Percentiles rank a stretch among this genome's conserved stretches.
Conservation (phyloP, 306 rosid genomes). For the Dryas octopetala region DNA sequence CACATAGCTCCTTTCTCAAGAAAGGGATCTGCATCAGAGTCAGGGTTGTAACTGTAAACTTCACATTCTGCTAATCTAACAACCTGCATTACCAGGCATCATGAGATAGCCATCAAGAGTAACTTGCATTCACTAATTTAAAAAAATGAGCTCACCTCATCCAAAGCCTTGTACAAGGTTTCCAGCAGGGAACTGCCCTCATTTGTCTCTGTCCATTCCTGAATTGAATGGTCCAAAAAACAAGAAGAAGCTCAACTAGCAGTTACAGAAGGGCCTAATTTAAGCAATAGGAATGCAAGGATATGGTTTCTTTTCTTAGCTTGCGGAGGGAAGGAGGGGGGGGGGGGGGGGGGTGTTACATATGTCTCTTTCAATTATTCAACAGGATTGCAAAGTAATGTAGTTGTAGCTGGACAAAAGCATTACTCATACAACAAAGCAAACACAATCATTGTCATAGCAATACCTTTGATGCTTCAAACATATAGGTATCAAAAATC, state of each 20-base stretch:
- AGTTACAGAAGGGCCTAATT: too few species aligned
- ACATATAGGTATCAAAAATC: conserved; percentile 77
- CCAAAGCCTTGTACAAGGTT: conserved; percentile 72
- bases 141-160: conserved; percentile 59
- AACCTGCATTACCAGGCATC: conserved; percentile 58
- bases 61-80: conserved; percentile 74
- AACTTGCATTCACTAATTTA: conserved; percentile 17
- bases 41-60: conserved; percentile 79
- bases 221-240: conserved; percentile 36
- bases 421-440: conserved; percentile 10
- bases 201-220: conserved; percentile 90
- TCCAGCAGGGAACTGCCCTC: conserved; percentile 72
- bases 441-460: not conserved
- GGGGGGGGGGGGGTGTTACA: too few species aligned
- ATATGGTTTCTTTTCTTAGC: too few species aligned
- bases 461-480: conserved; percentile 90
- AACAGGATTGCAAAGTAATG: not conserved
- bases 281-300: too few species aligned
- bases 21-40: conserved; percentile 78
- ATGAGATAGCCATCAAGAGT: conserved; percentile 31
- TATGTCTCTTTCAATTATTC: too few species aligned
- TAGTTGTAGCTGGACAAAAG: not conserved
- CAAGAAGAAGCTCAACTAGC: conserved; percentile 7
- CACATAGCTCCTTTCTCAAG: conserved; percentile 83
- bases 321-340: too few species aligned